Conservation (phyloP, 805 yeast species). For the Cyberlindnera xylosilytica region DNA sequence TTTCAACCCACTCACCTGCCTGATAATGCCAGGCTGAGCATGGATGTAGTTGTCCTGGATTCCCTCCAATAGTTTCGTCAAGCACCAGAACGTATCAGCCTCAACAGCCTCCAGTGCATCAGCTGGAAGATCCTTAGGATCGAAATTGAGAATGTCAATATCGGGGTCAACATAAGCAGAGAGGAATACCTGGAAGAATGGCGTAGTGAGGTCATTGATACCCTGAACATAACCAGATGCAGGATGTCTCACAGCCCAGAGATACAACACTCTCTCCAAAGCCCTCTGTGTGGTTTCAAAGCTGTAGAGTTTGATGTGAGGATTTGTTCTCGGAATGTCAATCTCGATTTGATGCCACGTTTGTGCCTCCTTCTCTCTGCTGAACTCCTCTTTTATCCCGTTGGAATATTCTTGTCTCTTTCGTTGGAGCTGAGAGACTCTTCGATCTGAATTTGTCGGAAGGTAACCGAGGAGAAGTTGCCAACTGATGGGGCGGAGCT, state of each 20-base stretch:
- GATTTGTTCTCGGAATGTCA: slow-evolving; percentile 93
- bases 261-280: slow-evolving; percentile 73
- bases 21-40: slow-evolving; percentile 94
- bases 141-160: slow-evolving; percentile 51
- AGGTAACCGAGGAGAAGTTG: slow-evolving; percentile 85
- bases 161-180: slow-evolving; percentile 54
- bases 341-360: slow-evolving; percentile 96
- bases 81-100: slow-evolving; percentile 97
- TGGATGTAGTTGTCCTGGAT: slow-evolving; percentile 96
- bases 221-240: slow-evolving; percentile 99
- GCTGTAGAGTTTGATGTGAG: slow-evolving; percentile 71
- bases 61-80: slow-evolving; percentile 85
- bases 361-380: slow-evolving; percentile 58
- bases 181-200: slow-evolving; percentile 85
- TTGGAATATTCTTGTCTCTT: slow-evolving; percentile 84
- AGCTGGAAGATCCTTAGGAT: slow-evolving; percentile 58
- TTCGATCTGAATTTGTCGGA: slow-evolving; percentile 79
- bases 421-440: slow-evolving; percentile 63
- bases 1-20: slow-evolving; percentile 81
- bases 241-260: slow-evolving; percentile 97
- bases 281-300: slow-evolving; percentile 70
- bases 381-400: slow-evolving; percentile 66
- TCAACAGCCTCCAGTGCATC: slow-evolving; percentile 70
- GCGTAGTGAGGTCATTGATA: slow-evolving; percentile 89
- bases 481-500: slow-evolving; percentile 83